phyloP scores from a whole-genome alignment of 1,284 basidiomycete species.

The Inonotus hispidus region DNA sequence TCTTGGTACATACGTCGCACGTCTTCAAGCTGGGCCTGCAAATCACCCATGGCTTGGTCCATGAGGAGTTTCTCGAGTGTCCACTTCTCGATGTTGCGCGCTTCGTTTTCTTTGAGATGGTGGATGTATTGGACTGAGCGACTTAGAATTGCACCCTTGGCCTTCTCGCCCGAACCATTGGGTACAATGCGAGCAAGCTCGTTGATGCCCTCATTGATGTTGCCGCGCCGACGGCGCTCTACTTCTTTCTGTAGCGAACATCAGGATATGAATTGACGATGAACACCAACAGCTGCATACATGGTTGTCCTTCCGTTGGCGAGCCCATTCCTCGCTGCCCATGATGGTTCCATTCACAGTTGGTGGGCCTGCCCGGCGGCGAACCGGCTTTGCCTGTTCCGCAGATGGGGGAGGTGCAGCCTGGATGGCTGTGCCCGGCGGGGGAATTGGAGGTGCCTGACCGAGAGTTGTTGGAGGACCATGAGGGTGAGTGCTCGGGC shows the following conservation, averaged over 20 bases:
- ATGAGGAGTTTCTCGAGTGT: slow-evolving; percentile 89
- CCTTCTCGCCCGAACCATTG: slow-evolving; percentile 81
- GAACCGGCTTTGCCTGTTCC: background rate
- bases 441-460: background rate
- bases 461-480: slow-evolving; percentile 16
- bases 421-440: background rate
- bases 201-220: slow-evolving; percentile 95
- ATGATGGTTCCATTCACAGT: slow-evolving; percentile 39
- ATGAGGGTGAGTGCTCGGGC: slow-evolving; percentile 19
- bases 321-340: slow-evolving; percentile 75
- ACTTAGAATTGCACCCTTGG: slow-evolving; percentile 81
- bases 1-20: slow-evolving; percentile 70
- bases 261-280: slow-evolving; percentile 8
- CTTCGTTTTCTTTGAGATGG: slow-evolving; percentile 86
- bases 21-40: slow-evolving; percentile 76
- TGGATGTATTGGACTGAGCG: slow-evolving; percentile 88
- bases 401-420: background rate
- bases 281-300: slow-evolving; percentile 35
- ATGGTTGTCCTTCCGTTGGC: slow-evolving; percentile 82
- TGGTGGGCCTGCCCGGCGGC: slow-evolving; percentile 9
- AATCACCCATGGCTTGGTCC: slow-evolving; percentile 86
- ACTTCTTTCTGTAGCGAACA: slow-evolving; percentile 81
- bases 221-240: slow-evolving; percentile 86
- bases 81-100: slow-evolving; percentile 89
- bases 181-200: slow-evolving; percentile 88